These are phyloP conservation scores for Phialophora verrucosa DNA, from an alignment of 2,329 filamentous ascomycete species.

Conservation along the genomic window DNA sequence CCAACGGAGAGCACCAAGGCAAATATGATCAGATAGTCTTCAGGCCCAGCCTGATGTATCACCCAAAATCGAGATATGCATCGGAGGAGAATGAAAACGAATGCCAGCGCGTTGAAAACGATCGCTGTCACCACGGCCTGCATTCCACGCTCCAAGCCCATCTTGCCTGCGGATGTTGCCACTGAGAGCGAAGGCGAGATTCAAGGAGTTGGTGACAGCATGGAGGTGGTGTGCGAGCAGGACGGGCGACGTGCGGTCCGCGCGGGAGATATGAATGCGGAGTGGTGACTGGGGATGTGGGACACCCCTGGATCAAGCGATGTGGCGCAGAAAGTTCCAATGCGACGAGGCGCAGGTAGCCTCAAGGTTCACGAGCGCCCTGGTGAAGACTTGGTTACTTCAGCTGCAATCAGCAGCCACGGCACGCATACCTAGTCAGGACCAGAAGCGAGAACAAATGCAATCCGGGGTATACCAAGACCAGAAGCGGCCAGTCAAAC, in stretches of 20 bases:
- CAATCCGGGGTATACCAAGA: background rate
- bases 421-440: background rate
- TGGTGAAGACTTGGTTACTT: background rate
- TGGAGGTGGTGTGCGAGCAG: background rate
- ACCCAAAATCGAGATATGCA: constrained; percentile 30
- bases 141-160: constrained; percentile 31
- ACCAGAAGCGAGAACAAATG: constrained; percentile 1
- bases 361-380: background rate
- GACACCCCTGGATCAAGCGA: background rate
- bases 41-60: constrained; percentile 26
- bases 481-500: background rate
- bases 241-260: background rate
- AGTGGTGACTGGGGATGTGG: background rate
- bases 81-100: constrained; percentile 27
- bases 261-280: background rate
- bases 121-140: constrained; percentile 32
- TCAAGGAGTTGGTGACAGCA: background rate
- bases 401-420: background rate
- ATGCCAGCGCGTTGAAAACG: constrained; percentile 27
- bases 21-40: constrained; percentile 32
- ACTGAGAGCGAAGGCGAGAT: background rate
- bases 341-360: background rate
- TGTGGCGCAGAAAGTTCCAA: background rate
- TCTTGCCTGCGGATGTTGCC: constrained; percentile 7
- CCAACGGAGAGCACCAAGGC: constrained; percentile 27